phyloP scores from a whole-genome alignment of 2,329 filamentous ascomycete species.

The Colletotrichum horii region DNA sequence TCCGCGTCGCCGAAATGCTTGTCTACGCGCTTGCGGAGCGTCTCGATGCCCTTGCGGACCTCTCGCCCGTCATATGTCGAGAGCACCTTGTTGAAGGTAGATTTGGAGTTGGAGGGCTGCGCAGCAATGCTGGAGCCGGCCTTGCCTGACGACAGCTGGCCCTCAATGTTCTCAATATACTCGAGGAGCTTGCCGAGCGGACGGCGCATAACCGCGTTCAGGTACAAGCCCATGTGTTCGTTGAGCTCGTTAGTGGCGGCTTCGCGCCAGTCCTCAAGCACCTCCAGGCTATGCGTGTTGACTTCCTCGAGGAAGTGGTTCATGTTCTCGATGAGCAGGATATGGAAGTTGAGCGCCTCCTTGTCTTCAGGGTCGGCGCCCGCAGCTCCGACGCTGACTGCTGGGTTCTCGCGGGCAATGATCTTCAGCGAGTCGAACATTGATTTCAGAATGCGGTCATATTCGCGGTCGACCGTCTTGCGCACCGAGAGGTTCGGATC shows the following conservation, averaged over 20 bases:
- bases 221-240: slow-evolving; percentile 88
- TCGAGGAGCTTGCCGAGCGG: slow-evolving; percentile 91
- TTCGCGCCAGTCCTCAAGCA: slow-evolving; percentile 83
- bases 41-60: slow-evolving; percentile 87
- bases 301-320: slow-evolving; percentile 96
- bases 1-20: slow-evolving; percentile 96
- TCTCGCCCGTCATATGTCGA: slow-evolving; percentile 82
- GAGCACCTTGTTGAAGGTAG: slow-evolving; percentile 85
- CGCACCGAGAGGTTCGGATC: slow-evolving; percentile 69
- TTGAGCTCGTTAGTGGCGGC: slow-evolving; percentile 79
- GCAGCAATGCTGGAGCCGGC: slow-evolving; percentile 70
- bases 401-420: slow-evolving; percentile 77
- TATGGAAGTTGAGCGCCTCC: slow-evolving; percentile 95
- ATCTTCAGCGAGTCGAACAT: slow-evolving; percentile 98
- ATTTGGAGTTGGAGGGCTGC: slow-evolving; percentile 83
- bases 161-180: slow-evolving; percentile 88
- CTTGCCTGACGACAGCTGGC: slow-evolving; percentile 66
- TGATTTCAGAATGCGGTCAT: slow-evolving; percentile 85
- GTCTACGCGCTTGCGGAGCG: slow-evolving; percentile 88
- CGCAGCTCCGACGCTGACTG: slow-evolving; percentile 46
- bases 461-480: slow-evolving; percentile 82
- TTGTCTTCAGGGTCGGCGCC: slow-evolving; percentile 80
- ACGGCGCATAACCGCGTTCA: slow-evolving; percentile 85
- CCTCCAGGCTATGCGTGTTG: slow-evolving; percentile 73
- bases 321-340: slow-evolving; percentile 98